A percentile compares a stretch with the other conserved stretches of the same genome.
Evolutionary conservation across 2,329 filamentous ascomycete genomes (phyloP).

Genomic region (Cephalotrichum gorgonifer): DNA sequence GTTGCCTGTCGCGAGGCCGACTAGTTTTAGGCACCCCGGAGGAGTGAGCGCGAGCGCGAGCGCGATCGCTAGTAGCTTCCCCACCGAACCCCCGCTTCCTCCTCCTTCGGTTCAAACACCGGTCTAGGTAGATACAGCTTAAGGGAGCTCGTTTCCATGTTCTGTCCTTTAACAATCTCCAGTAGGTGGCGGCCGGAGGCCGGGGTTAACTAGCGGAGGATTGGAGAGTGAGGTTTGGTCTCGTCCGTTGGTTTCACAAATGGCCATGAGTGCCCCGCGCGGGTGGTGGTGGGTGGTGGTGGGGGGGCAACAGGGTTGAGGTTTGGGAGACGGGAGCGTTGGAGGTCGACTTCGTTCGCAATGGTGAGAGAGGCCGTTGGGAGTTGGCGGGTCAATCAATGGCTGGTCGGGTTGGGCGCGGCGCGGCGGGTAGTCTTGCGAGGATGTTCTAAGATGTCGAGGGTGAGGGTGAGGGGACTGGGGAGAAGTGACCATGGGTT

Average conservation of each 20-base stretch:
- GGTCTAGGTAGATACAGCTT: background rate
- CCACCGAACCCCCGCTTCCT: background rate
- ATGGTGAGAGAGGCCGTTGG: background rate
- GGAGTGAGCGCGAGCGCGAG: background rate
- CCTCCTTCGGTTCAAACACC: background rate
- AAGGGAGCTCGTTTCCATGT: background rate
- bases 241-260: background rate
- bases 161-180: background rate
- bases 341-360: slow-evolving; percentile 1
- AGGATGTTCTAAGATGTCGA: background rate
- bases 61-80: background rate
- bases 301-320: background rate
- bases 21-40: background rate
- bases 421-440: background rate
- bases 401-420: background rate
- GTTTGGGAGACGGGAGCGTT: background rate
- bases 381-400: background rate
- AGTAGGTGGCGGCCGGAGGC: background rate
- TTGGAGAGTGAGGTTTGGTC: background rate
- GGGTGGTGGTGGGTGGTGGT: background rate
- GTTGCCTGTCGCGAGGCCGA: background rate
- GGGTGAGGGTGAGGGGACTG: background rate
- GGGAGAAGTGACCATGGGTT: background rate
- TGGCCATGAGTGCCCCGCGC: background rate
- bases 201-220: background rate